Conservation (phyloP, 2,329 filamentous ascomycete species). For the Parastagonospora nodorum region DNA sequence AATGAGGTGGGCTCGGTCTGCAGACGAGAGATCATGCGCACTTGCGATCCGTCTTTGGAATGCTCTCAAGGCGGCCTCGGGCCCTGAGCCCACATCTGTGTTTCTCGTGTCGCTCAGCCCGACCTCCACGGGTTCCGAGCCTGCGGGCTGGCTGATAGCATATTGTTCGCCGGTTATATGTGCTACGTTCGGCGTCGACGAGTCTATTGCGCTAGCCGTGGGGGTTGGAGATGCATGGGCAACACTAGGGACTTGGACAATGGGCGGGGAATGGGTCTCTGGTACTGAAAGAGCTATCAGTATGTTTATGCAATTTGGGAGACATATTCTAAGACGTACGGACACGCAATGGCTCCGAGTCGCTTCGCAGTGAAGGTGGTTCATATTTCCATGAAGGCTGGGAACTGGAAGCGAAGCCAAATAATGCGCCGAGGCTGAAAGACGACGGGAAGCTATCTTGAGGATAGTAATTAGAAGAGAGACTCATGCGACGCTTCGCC, state of each 20-base stretch:
- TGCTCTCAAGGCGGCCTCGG: not conserved
- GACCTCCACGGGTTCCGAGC: no score
- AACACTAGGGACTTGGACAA: no score
- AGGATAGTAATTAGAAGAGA: conserved; percentile 48
- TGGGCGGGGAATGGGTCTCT: no score
- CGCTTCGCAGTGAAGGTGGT: conserved; percentile 31
- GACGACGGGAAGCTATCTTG: conserved; percentile 24
- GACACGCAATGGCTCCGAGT: conserved; percentile 11
- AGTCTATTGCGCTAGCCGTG: no score
- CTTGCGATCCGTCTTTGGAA: conserved; percentile 1
- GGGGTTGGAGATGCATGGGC: no score
- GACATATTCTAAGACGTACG: conserved; percentile 20
- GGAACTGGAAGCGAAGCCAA: conserved; percentile 28
- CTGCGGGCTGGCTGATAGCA: no score
- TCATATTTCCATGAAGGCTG: conserved; percentile 42
- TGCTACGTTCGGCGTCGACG: no score
- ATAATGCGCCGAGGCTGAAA: conserved; percentile 35
- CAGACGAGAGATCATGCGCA: not conserved
- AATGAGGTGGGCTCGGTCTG: conserved; percentile 2
- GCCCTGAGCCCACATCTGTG: no score
- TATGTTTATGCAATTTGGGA: not conserved
- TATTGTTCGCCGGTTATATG: no score
- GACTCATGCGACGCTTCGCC: conserved; percentile 61
- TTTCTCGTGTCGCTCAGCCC: not conserved
- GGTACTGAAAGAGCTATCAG: not conserved